These are phyloP conservation scores for Phytopythium litorale DNA, from an alignment of 352 stramenopile genomes.

Conservation along the genomic window DNA sequence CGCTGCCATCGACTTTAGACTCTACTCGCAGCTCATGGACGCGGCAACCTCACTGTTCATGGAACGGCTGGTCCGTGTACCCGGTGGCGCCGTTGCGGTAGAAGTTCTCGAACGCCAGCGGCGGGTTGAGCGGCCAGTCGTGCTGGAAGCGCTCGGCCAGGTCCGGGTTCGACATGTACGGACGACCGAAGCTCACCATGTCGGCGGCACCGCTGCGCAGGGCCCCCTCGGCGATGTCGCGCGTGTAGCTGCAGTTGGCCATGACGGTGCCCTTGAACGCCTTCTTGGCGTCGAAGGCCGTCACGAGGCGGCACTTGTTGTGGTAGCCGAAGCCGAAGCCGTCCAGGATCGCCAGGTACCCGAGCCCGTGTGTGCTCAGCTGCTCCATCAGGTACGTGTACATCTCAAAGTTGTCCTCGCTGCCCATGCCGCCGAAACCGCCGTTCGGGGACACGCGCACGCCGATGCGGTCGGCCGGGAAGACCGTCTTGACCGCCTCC, in stretches of 20 bases:
- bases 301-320: slow-evolving; percentile 24
- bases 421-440: slow-evolving; percentile 26
- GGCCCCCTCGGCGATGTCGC: slow-evolving; percentile 23
- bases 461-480: slow-evolving; percentile 24
- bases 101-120: slow-evolving; percentile 17
- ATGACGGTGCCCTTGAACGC: slow-evolving; percentile 29
- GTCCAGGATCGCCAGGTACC: slow-evolving; percentile 36
- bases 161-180: slow-evolving; percentile 44
- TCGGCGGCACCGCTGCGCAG: slow-evolving; percentile 25
- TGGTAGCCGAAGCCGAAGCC: slow-evolving; percentile 30
- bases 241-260: slow-evolving; percentile 32
- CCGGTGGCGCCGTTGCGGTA: slow-evolving; percentile 16
- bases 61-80: slow-evolving; percentile 23
- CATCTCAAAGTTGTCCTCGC: slow-evolving; percentile 39
- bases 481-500: slow-evolving; percentile 37
- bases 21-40: too few relatives aligned
- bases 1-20: background rate
- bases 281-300: slow-evolving; percentile 25
- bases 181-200: slow-evolving; percentile 29
- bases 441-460: slow-evolving; percentile 33
- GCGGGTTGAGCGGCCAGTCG: slow-evolving; percentile 13
- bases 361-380: slow-evolving; percentile 29
- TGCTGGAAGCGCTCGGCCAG: slow-evolving; percentile 26
- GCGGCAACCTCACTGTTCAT: background rate
- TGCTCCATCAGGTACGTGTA: slow-evolving; percentile 27